A percentile compares a stretch with the other conserved stretches of the same genome.
Evolutionary conservation across 768 basidiomycete species (phyloP).

Genomic region (Leucocoprinus birnbaumii): DNA sequence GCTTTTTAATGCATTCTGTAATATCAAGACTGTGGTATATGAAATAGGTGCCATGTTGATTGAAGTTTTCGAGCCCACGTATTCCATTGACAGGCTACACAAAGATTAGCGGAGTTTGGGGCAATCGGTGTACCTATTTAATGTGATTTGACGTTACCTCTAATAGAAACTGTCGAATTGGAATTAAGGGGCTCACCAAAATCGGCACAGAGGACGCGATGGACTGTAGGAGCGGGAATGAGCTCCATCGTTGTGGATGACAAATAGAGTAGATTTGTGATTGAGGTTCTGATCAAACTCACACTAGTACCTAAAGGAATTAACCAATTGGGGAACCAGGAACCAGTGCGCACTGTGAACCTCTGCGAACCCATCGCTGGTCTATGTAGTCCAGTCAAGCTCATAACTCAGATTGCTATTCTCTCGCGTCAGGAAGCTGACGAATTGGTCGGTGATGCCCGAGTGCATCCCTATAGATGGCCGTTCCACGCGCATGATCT

Average conservation of each 20-base stretch:
- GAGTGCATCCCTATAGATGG: too few relatives aligned
- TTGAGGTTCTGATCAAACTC: slow-evolving; percentile 13
- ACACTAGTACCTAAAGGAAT: slow-evolving; percentile 8
- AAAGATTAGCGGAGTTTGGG: slow-evolving; percentile 90
- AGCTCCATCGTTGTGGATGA: slow-evolving; percentile 62
- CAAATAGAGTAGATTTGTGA: slow-evolving; percentile 7
- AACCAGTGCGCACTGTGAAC: too few relatives aligned
- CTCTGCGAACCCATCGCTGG: too few relatives aligned
- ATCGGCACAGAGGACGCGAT: slow-evolving; percentile 86
- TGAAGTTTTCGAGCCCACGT: slow-evolving; percentile 45
- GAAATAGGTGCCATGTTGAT: not conserved
- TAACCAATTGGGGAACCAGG: too few relatives aligned
- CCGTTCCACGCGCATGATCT: too few relatives aligned
- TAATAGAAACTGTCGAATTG: not conserved
- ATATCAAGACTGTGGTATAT: slow-evolving; percentile 54
- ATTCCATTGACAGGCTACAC: slow-evolving; percentile 86
- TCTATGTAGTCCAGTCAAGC: too few relatives aligned
- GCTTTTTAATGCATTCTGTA: too few relatives aligned
- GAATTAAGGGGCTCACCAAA: slow-evolving; percentile 52
- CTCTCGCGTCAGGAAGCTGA: too few relatives aligned
- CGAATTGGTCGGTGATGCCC: too few relatives aligned
- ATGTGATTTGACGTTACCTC: not conserved
- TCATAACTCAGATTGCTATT: too few relatives aligned
- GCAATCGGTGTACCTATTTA: slow-evolving; percentile 75
- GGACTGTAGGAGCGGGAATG: slow-evolving; percentile 67